These are phyloP conservation scores for Colletotrichum navitas DNA, from an alignment of 2,329 filamentous ascomycete genomes.

Conservation along the genomic window DNA sequence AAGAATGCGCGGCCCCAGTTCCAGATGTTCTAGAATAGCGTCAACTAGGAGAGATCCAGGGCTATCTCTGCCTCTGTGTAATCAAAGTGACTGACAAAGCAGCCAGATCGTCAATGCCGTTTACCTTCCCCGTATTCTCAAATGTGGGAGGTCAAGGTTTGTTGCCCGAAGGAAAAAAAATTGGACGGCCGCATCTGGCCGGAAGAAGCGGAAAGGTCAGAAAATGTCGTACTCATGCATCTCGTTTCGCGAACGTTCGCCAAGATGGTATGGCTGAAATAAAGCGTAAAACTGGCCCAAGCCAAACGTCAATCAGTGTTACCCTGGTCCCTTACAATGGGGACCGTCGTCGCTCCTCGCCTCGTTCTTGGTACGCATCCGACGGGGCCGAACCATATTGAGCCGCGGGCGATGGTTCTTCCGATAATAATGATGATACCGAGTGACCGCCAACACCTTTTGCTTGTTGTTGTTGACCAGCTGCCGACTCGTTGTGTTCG, in stretches of 20 bases:
- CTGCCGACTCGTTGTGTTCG: constrained; percentile 45
- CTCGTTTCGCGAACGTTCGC: constrained; percentile 37
- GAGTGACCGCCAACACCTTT: constrained; percentile 50
- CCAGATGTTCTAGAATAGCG: constrained; percentile 26
- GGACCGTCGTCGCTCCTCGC: constrained; percentile 33
- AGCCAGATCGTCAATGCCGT: constrained; percentile 5
- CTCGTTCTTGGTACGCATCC: constrained; percentile 42
- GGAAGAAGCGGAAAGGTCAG: constrained; percentile 26
- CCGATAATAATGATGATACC: constrained; percentile 60
- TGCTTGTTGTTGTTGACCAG: constrained; percentile 44
- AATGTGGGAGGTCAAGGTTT: neutral
- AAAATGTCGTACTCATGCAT: constrained; percentile 41
- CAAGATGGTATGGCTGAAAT: constrained; percentile 47
- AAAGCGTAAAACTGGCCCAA: constrained; percentile 47
- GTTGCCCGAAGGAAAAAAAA: neutral
- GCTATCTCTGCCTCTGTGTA: constrained; percentile 20
- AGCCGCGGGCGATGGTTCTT: constrained; percentile 49
- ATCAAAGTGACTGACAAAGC: constrained; percentile 9
- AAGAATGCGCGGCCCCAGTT: constrained; percentile 27
- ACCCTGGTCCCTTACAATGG: constrained; percentile 42
- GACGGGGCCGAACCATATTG: constrained; percentile 19
- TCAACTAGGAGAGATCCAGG: constrained; percentile 7
- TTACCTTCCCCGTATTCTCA: neutral
- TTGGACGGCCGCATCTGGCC: constrained; percentile 6
- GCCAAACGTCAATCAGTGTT: constrained; percentile 44